These are phyloP conservation scores for Apiospora marii DNA, from an alignment of 2,329 filamentous ascomycete species.

Conservation along the genomic window DNA sequence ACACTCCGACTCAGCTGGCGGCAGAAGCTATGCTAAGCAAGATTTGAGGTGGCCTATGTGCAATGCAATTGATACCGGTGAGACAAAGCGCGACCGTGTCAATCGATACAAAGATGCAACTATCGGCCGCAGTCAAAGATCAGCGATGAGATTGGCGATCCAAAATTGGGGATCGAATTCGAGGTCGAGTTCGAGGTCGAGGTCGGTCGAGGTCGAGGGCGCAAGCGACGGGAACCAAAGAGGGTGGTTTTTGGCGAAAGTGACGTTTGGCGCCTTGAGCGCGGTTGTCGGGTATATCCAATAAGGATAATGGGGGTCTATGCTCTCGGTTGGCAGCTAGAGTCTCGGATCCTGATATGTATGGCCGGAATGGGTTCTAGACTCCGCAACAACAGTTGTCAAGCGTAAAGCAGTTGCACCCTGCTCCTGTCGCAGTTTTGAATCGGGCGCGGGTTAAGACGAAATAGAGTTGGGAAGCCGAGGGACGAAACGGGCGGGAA, in stretches of 20 bases:
- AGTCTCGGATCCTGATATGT: constrained; percentile 15
- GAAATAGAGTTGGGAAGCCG: constrained; percentile 17
- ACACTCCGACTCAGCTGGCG: not conserved
- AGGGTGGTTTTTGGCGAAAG: constrained; percentile 3
- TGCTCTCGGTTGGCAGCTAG: constrained; percentile 22
- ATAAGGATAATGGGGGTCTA: not conserved
- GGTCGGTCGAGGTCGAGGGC: not conserved
- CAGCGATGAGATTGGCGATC: not conserved
- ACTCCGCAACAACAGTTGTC: constrained; percentile 22
- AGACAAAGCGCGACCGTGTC: constrained; percentile 19
- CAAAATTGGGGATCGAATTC: not conserved
- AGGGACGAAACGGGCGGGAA: constrained; percentile 18
- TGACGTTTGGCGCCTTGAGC: constrained; percentile 21
- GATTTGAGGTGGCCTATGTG: constrained; percentile 13
- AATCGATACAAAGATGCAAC: not conserved
- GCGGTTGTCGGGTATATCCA: constrained; percentile 20
- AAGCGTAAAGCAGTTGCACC: not conserved
- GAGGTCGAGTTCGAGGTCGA: not conserved
- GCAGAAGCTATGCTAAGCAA: not conserved
- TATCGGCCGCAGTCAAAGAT: not conserved
- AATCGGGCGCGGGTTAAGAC: not conserved
- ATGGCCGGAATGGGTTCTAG: constrained; percentile 18
- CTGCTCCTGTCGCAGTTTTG: constrained; percentile 16
- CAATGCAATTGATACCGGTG: constrained; percentile 5
- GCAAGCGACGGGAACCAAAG: not conserved